phyloP scores from a whole-genome alignment of 169 alveolate species.

The Theileria parva region DNA sequence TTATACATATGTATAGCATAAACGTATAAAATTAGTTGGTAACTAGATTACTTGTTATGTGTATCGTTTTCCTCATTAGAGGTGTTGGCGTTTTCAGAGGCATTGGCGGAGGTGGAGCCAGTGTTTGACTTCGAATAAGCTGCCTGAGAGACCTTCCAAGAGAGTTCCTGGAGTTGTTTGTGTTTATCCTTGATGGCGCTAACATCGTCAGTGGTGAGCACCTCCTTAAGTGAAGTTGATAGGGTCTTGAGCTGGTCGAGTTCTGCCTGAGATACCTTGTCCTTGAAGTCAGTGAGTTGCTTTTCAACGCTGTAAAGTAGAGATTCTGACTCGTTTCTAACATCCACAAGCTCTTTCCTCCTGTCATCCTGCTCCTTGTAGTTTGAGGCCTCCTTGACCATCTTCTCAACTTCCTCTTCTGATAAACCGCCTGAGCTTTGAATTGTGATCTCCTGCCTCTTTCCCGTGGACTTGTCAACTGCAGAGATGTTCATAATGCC shows the following conservation, averaged over 20 bases:
- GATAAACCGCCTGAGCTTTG: conserved; percentile 95
- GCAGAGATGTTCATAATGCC: conserved; percentile 97
- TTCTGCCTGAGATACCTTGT: conserved; percentile 85
- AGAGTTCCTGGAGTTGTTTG: conserved; percentile 87
- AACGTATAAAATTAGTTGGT: background rate
- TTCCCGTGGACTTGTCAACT: conserved; percentile 96
- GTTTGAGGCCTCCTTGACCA: conserved; percentile 97
- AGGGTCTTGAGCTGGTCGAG: conserved; percentile 80
- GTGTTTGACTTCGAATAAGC: conserved; percentile 68
- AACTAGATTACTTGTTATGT: background rate
- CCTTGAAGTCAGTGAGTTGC: conserved; percentile 85
- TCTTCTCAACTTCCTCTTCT: conserved; percentile 89
- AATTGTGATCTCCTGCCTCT: conserved; percentile 93
- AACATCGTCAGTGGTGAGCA: conserved; percentile 79
- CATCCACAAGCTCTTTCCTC: conserved; percentile 89
- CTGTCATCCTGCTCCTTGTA: conserved; percentile 92
- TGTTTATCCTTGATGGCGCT: conserved; percentile 82
- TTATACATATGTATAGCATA: background rate
- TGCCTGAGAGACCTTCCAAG: conserved; percentile 90
- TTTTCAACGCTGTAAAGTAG: conserved; percentile 87
- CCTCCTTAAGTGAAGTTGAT: conserved; percentile 76
- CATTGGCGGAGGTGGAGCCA: conserved; percentile 35
- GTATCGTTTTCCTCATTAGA: background rate
- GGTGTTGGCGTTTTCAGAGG: conserved; percentile 28
- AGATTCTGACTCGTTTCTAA: conserved; percentile 93